Percentiles rank a stretch among this genome's conserved stretches.
Conservation (phyloP, 352 stramenopile genomes). For the Pythium monospermum region DNA sequence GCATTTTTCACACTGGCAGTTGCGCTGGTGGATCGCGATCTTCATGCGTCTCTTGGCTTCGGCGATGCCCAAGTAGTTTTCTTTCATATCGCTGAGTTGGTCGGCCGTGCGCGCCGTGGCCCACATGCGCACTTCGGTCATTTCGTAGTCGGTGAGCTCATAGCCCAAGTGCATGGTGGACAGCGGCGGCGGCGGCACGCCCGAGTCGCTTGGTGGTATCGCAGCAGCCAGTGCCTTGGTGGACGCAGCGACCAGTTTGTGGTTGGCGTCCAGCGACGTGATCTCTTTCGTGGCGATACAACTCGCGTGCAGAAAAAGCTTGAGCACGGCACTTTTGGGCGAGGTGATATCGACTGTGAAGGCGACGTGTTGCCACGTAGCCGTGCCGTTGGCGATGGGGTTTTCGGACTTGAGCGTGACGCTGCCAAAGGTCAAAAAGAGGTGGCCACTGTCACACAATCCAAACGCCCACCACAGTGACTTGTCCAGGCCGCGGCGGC, state of each 20-base stretch:
- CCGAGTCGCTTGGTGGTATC: neutral
- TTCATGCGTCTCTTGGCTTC: slow-evolving; percentile 82
- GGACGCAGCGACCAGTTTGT: neutral
- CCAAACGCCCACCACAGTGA: slow-evolving; percentile 40
- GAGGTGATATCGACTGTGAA: slow-evolving; percentile 64
- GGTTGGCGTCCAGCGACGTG: slow-evolving; percentile 29
- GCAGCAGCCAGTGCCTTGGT: slow-evolving; percentile 7
- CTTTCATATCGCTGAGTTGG: slow-evolving; percentile 79
- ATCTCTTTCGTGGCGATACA: slow-evolving; percentile 52
- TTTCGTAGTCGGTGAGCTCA: slow-evolving; percentile 46
- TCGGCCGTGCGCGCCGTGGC: slow-evolving; percentile 59
- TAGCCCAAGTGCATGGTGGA: slow-evolving; percentile 48
- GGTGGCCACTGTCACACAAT: slow-evolving; percentile 33
- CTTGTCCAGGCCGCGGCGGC: slow-evolving; percentile 9
- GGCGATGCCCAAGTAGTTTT: slow-evolving; percentile 83
- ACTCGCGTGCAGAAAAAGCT: slow-evolving; percentile 53
- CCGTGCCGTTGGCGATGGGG: slow-evolving; percentile 30
- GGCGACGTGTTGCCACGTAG: slow-evolving; percentile 61
- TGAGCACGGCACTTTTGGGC: slow-evolving; percentile 37
- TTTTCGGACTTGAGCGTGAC: slow-evolving; percentile 43
- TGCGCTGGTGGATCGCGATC: slow-evolving; percentile 78
- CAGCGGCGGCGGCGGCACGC: slow-evolving; percentile 19
- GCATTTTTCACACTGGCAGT: slow-evolving; percentile 80
- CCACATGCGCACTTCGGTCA: slow-evolving; percentile 81
- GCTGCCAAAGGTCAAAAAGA: slow-evolving; percentile 43